phyloP scores from a whole-genome alignment of 345 rosid genomes.

The Arabidopsis thaliana region DNA sequence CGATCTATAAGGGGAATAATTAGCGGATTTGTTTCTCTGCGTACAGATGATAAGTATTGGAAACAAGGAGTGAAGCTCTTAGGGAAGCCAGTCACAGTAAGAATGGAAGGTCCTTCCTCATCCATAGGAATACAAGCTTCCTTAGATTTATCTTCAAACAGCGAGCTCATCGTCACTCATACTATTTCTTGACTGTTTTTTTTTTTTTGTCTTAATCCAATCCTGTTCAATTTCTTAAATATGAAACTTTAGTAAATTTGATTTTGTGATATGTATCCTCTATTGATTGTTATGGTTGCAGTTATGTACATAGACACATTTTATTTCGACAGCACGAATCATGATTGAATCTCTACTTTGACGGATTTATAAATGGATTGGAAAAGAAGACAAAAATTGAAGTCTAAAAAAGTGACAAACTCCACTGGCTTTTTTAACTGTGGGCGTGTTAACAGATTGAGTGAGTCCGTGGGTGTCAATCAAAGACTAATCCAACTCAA shows the following conservation, averaged over 20 bases:
- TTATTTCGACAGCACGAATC: not conserved
- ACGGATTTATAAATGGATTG: not conserved
- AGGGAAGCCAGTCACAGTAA: conserved; percentile 60
- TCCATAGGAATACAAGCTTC: conserved; percentile 62
- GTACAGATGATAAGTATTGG: conserved; percentile 70
- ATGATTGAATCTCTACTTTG: not conserved
- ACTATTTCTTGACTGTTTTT: conserved; percentile 41
- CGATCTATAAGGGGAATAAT: not conserved
- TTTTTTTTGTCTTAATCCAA: not conserved
- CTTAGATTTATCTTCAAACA: conserved; percentile 65
- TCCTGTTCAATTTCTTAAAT: not conserved
- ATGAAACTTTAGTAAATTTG: not conserved
- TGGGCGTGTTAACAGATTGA: conserved; percentile 26
- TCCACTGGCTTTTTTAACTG: conserved; percentile 10
- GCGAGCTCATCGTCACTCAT: conserved; percentile 64
- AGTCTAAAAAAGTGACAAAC: not conserved
- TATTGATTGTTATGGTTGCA: not conserved
- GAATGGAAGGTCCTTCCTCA: conserved; percentile 47
- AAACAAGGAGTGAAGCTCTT: conserved; percentile 96
- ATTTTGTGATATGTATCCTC: not conserved
- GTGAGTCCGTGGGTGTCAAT: conserved; percentile 20
- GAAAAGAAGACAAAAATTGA: not conserved
- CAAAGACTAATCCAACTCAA: conserved; percentile 11
- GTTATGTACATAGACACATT: not conserved
- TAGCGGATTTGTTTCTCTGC: conserved; percentile 17